Evolutionary conservation across 441 rosid genomes (phyloP).

Genomic region (Gossypium gossypioides): DNA sequence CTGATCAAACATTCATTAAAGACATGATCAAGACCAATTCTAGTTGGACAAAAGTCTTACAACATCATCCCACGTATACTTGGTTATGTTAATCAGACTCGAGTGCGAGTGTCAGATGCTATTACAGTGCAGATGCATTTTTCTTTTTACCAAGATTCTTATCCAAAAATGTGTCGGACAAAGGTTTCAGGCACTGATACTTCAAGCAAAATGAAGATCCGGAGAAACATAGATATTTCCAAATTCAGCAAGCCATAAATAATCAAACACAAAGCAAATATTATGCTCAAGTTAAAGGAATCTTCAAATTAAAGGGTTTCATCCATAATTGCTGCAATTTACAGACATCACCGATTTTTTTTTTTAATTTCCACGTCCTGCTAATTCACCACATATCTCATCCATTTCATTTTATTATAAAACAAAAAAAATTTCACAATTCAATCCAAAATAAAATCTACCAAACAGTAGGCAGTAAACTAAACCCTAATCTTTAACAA

Average conservation of each 20-base stretch:
- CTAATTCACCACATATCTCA: neutral
- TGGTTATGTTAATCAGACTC: neutral
- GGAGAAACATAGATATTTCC: neutral
- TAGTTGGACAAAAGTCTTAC: neutral
- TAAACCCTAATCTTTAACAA: neutral
- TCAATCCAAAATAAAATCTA: neutral
- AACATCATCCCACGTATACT: neutral
- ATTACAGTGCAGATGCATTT: neutral
- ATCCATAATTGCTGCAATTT: neutral
- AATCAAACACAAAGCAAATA: neutral
- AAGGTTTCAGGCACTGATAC: no score
- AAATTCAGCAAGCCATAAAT: neutral
- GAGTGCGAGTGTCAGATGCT: neutral
- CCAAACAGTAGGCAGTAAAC: neutral
- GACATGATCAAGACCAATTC: neutral
- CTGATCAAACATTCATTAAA: conserved; percentile 23
- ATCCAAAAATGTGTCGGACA: no score
- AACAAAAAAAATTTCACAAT: neutral
- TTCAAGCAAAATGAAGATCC: neutral
- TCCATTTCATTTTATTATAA: neutral
- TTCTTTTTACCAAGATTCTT: no score
- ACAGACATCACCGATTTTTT: no score
- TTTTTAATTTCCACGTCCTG: neutral
- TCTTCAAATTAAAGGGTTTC: neutral
- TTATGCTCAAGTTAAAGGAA: neutral